These are phyloP conservation scores for Skeletonema marinoi DNA, from an alignment of 108 stramenopile genomes.

Conservation along the genomic window DNA sequence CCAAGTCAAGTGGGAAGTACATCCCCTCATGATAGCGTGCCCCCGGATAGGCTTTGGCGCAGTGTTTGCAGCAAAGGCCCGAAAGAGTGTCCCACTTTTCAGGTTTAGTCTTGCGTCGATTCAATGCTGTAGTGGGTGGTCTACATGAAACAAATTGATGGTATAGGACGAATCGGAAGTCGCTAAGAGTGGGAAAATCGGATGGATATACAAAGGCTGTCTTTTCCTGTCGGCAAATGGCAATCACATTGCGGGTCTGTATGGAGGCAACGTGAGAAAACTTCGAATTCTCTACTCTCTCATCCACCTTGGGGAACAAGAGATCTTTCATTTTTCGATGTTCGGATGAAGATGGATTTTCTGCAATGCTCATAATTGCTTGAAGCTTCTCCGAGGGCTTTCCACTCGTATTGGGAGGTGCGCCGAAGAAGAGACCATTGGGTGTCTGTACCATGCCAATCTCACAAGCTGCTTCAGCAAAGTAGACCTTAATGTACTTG, in stretches of 20 bases:
- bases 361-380: conserved; percentile 3
- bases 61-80: not conserved
- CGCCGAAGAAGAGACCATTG: too few species aligned
- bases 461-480: conserved; percentile 6
- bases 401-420: too few species aligned
- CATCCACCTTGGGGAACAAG: not conserved
- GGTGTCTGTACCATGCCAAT: too few species aligned
- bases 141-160: conserved; percentile 6
- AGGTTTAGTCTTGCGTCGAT: not conserved
- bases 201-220: not conserved
- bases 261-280: conserved; percentile 3
- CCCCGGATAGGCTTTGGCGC: not conserved
- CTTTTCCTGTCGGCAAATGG: not conserved
- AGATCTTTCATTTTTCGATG: not conserved
- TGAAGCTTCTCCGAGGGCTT: conserved; percentile 6
- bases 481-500: conserved; percentile 9
- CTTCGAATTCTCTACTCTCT: not conserved
- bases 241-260: conserved; percentile 4
- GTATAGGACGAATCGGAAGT: conserved; percentile 8
- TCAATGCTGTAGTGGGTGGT: not conserved
- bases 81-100: not conserved
- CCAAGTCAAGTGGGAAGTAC: conserved; percentile 1
- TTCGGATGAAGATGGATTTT: not conserved
- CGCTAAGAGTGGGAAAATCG: conserved; percentile 8
- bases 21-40: conserved; percentile 1